These are phyloP conservation scores for Amaranthus cruentus DNA, from an alignment of 148 eudicot species.

Conservation along the genomic window DNA sequence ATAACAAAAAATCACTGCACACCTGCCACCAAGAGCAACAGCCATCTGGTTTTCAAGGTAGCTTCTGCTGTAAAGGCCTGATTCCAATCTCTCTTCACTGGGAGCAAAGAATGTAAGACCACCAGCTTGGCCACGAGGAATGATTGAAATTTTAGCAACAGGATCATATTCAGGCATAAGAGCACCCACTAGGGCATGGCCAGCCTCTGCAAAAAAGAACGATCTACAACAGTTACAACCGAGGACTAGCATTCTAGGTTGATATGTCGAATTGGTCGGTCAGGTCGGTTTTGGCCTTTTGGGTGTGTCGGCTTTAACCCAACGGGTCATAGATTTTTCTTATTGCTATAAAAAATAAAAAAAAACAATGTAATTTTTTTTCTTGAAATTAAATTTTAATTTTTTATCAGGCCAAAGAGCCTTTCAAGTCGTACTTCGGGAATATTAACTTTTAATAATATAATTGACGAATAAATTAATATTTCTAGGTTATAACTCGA, in stretches of 20 bases:
- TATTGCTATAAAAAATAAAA: too few relatives aligned
- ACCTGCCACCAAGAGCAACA: constrained; percentile 99
- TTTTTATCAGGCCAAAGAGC: too few relatives aligned
- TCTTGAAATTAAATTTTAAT: too few relatives aligned
- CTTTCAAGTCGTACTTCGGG: too few relatives aligned
- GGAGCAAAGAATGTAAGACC: constrained; percentile 99
- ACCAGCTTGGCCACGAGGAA: constrained; percentile 99
- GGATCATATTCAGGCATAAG: constrained; percentile 99
- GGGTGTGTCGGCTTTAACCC: too few relatives aligned
- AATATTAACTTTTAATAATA: too few relatives aligned
- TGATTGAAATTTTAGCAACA: constrained; percentile 94
- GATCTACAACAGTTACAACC: constrained; percentile 2
- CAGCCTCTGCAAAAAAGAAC: constrained; percentile 71
- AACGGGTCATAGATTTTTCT: too few relatives aligned
- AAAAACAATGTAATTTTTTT: too few relatives aligned
- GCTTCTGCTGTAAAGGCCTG: constrained; percentile 95
- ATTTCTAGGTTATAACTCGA: too few relatives aligned
- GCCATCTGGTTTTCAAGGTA: constrained; percentile 99
- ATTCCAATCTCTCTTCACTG: constrained; percentile 95
- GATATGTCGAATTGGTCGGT: not conserved
- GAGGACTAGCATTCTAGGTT: not conserved
- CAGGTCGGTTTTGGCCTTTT: too few relatives aligned
- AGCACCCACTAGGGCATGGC: constrained; percentile 97
- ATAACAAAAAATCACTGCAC: constrained; percentile 7
- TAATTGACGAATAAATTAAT: too few relatives aligned